Base-by-base conservation (phyloP, 495 filamentous ascomycete genomes). In the Annulohypoxylon stygium region DNA sequence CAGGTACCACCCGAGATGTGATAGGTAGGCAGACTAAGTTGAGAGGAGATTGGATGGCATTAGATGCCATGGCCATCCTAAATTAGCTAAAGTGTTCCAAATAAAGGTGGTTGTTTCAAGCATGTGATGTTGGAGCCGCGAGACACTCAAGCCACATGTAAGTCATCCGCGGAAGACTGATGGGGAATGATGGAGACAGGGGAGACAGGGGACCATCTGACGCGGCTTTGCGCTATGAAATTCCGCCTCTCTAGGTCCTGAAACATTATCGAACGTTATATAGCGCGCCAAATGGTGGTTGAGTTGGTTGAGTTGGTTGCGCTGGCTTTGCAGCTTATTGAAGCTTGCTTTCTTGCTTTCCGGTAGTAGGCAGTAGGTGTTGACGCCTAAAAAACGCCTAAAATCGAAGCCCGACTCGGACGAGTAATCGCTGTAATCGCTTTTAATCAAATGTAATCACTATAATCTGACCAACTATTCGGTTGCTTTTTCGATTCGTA, bases 91-190 rank as follows among this genome's bases (percentile, higher is more conserved):
- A 45, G 64, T 74, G 76, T 75, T 78, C 73, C 76, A 75, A 33
- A 37, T 78, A 74, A 26, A 69, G 60, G 55, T 69, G 64, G 73
- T 48, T 69, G 66, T 65, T 70, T 72, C 59, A 72, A 67, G 70
- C 77, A 79, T 77, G 75, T 79, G 77, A 76, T 75, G 75, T 70
- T 64, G 64, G 68, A 71, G 62, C 67, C 70, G 75, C 77, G 73
- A 71, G 73, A 71, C 73, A 72, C 68, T 41, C 10, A 55, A 50
- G 65, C 69, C 73, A 69, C 64, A 69, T 75, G 73, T 65, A 75
- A 75, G 61, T 67, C 73, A 72, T 68, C 62, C 53, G 8, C 43
- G 43, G 16, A 47, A 47, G 18, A 20, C 43, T 47, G n/a, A 18
- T 47, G 43, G 43, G n/a, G 67, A 70, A 63, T 51, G 70, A 63